Conservation (phyloP, 1,139 yeast species). For the Meyerozyma smithsonii region DNA sequence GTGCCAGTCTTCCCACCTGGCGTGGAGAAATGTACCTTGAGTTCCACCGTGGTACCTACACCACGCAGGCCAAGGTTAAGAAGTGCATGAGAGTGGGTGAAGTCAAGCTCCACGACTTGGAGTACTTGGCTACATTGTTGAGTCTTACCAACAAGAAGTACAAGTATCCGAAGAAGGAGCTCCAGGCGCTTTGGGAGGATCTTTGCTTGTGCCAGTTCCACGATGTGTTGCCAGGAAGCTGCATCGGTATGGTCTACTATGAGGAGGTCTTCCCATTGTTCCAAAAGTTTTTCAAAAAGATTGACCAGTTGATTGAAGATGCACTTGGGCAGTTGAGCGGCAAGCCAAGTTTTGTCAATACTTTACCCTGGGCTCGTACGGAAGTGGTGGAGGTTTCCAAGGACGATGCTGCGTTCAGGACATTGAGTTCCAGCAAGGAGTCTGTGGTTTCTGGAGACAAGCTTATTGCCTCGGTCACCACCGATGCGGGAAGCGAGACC, state of each 20-base stretch:
- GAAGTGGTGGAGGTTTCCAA: slow-evolving; percentile 41
- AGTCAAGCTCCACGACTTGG: slow-evolving; percentile 76
- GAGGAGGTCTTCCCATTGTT: slow-evolving; percentile 89
- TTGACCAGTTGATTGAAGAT: slow-evolving; percentile 46
- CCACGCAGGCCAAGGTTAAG: slow-evolving; percentile 86
- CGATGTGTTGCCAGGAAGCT: slow-evolving; percentile 94
- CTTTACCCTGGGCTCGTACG: slow-evolving; percentile 66
- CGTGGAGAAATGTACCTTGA: slow-evolving; percentile 90
- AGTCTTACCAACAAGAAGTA: slow-evolving; percentile 52
- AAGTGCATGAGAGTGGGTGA: slow-evolving; percentile 78
- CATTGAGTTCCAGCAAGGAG: slow-evolving; percentile 4
- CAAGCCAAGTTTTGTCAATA: slow-evolving; percentile 40
- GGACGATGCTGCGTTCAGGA: slow-evolving; percentile 1
- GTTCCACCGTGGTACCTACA: slow-evolving; percentile 95
- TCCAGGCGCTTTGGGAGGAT: slow-evolving; percentile 80
- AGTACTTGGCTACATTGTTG: slow-evolving; percentile 72
- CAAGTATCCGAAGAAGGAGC: slow-evolving; percentile 63
- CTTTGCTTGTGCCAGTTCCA: slow-evolving; percentile 90
- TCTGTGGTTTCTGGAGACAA: slow-evolving; percentile 6
- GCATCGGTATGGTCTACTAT: slow-evolving; percentile 88
- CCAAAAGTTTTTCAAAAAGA: slow-evolving; percentile 47
- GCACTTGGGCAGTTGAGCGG: slow-evolving; percentile 33
- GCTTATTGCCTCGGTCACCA: slow-evolving; percentile 9
- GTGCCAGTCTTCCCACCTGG: slow-evolving; percentile 76
- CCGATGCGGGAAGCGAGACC: slow-evolving; percentile 13